Evolutionary conservation across 768 basidiomycete genomes (phyloP).

Genomic region (Pholiota microspora): DNA sequence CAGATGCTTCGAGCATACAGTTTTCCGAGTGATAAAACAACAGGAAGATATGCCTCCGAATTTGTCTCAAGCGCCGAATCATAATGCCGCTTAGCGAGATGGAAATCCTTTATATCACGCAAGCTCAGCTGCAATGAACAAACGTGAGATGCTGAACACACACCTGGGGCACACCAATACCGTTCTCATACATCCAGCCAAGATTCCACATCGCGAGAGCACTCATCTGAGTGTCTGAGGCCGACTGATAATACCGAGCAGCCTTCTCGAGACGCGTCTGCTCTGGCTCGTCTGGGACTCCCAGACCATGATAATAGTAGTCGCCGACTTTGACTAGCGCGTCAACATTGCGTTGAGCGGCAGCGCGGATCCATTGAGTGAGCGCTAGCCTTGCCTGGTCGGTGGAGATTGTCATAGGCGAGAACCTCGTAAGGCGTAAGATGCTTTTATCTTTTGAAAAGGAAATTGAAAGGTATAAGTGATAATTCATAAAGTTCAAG

Average conservation of each 20-base stretch:
- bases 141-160: not conserved
- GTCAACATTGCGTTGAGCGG: conserved; percentile 92
- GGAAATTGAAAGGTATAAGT: not conserved
- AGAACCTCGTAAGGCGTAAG: conserved; percentile 64
- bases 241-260: conserved; percentile 90
- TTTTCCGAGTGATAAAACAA: conserved; percentile 76
- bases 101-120: conserved; percentile 68
- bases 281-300: conserved; percentile 66
- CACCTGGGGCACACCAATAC: conserved; percentile 86
- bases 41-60: conserved; percentile 85
- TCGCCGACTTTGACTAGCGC: conserved; percentile 98
- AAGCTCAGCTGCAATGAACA: not conserved
- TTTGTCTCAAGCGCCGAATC: conserved; percentile 89
- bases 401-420: conserved; percentile 72
- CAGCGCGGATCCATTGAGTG: conserved; percentile 93
- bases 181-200: conserved; percentile 99
- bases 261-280: conserved; percentile 79
- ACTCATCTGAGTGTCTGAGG: conserved; percentile 88
- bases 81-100: conserved; percentile 95
- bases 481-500: not conserved
- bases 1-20: conserved; percentile 82
- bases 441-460: conserved; percentile 60
- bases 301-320: conserved; percentile 91
- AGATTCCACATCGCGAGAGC: conserved; percentile 98
- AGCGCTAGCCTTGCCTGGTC: conserved; percentile 82